These are phyloP conservation scores for Pyricularia sp. DNA, from an alignment of 2,329 filamentous ascomycete genomes.

Conservation along the genomic window DNA sequence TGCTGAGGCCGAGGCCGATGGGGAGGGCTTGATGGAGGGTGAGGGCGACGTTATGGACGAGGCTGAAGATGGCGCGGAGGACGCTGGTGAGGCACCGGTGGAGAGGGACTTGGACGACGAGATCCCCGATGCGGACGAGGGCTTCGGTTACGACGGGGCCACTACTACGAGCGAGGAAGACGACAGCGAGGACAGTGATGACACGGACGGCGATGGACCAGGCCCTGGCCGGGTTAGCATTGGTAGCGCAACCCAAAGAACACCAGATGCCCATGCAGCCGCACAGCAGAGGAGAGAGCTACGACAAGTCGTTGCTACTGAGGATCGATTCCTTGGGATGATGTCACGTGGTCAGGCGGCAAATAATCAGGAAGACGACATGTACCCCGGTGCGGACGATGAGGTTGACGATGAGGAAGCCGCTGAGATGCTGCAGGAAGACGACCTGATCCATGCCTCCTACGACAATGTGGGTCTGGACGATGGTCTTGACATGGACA, in stretches of 20 bases:
- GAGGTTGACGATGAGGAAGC: conserved; percentile 45
- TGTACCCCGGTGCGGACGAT: conserved; percentile 45
- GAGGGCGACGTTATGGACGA: conserved; percentile 24
- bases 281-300: conserved; percentile 30
- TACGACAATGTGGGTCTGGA: conserved; percentile 10
- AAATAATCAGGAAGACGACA: conserved; percentile 32
- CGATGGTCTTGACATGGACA: conserved; percentile 38
- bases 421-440: conserved; percentile 54
- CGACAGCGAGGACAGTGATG: conserved; percentile 28
- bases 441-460: conserved; percentile 35
- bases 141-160: conserved; percentile 38
- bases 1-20: conserved; percentile 49
- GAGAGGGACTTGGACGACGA: conserved; percentile 61
- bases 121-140: conserved; percentile 56
- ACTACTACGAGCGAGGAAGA: conserved; percentile 32
- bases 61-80: conserved; percentile 34
- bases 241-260: conserved; percentile 18
- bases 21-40: conserved; percentile 17
- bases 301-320: conserved; percentile 43
- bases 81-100: conserved; percentile 37
- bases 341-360: conserved; percentile 36
- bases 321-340: conserved; percentile 54
- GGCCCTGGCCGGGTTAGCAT: conserved; percentile 28
- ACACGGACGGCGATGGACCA: conserved; percentile 26
- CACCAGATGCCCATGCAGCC: conserved; percentile 10